phyloP scores from a whole-genome alignment of 225 moss, liverwort and hornwort genomes.

The Marchantia paleacea region DNA sequence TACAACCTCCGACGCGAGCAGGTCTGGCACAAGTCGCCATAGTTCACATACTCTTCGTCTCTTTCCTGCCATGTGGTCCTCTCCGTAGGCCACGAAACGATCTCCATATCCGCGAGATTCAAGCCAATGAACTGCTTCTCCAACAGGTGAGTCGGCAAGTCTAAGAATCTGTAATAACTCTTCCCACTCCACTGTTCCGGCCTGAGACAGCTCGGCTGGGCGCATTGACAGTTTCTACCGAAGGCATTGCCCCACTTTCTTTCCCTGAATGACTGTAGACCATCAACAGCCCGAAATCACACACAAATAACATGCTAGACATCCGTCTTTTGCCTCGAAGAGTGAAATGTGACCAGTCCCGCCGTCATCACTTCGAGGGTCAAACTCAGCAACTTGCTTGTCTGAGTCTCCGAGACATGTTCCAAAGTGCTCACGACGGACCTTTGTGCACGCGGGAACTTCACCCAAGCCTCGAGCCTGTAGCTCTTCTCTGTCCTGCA shows the following conservation, averaged over 20 bases:
- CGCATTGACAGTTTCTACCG: slow-evolving; percentile 34
- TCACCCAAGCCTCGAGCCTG: too few relatives aligned
- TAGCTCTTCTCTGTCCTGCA: too few relatives aligned
- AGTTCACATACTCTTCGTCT: slow-evolving; percentile 49
- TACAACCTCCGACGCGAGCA: slow-evolving; percentile 60
- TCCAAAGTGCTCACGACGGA: too few relatives aligned
- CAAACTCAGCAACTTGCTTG: too few relatives aligned
- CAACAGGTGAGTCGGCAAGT: slow-evolving; percentile 51
- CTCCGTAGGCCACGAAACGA: slow-evolving; percentile 34
- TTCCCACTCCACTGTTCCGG: slow-evolving; percentile 38
- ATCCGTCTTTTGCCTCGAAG: too few relatives aligned
- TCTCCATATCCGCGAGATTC: slow-evolving; percentile 56
- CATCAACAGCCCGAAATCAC: too few relatives aligned
- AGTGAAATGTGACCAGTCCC: too few relatives aligned
- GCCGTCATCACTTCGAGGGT: too few relatives aligned
- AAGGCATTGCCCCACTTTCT: slow-evolving; percentile 26
- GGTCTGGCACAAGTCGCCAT: slow-evolving; percentile 69
- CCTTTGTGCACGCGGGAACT: too few relatives aligned
- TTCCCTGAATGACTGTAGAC: too few relatives aligned
- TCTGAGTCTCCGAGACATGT: too few relatives aligned
- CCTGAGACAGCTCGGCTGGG: slow-evolving; percentile 20
- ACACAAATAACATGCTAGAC: too few relatives aligned
- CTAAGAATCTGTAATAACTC: slow-evolving; percentile 52
- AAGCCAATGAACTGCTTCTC: slow-evolving; percentile 62
- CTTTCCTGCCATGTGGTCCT: slow-evolving; percentile 35